Base-by-base conservation (phyloP, 176 grass and related monocot species). In the Musa acuminata region DNA sequence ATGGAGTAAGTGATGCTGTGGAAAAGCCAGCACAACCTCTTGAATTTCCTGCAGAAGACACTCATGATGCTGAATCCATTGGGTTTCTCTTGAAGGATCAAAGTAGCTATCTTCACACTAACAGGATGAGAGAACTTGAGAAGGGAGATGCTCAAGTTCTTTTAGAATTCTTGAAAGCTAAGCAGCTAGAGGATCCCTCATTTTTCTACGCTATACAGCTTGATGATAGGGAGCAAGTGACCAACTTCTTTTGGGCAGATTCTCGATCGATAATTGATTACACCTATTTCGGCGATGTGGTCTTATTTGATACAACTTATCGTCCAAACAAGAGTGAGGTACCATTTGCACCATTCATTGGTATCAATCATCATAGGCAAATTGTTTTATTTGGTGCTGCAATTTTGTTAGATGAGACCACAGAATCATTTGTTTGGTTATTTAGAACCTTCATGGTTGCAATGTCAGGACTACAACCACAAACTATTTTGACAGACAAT, bases 261-360 rank as follows among this genome's bases (percentile, higher is more conserved):
- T 71, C 82, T 58, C 22, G 64, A 54, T 88, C 86, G 13, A 79
- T 84, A 71, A 78, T 88, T 67, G 86, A 88, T 69, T 84, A 81
- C 71, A 82, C 64, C 52, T 84, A 84, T 60, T 88, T 88, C 58
- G 86, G 86, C 11, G 78, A 84, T 81, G 86, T 82, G 54, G 69
- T 86, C 51, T 82, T 88, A 49, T 88, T 88, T 71, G 82, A 84
- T 78, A 84, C 86, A 24, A 71, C 82, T 77, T 88, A 82, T 80
- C 71, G 50, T 24, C 53, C 70, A 72, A 84, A 75, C 71, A 87
- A 82, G 53, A 84, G 65, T 20, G 79, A 88, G 24, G 19, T 88
- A 55, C 75, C 78, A 20, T 79, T 84, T 71, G 82, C 79, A 11
- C 66, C 76, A 27, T 84, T 88, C 60, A 11, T 84, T 78, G 86